Conservation (phyloP, 164 flowering plant genomes). For the Nymphaea thermarum region DNA sequence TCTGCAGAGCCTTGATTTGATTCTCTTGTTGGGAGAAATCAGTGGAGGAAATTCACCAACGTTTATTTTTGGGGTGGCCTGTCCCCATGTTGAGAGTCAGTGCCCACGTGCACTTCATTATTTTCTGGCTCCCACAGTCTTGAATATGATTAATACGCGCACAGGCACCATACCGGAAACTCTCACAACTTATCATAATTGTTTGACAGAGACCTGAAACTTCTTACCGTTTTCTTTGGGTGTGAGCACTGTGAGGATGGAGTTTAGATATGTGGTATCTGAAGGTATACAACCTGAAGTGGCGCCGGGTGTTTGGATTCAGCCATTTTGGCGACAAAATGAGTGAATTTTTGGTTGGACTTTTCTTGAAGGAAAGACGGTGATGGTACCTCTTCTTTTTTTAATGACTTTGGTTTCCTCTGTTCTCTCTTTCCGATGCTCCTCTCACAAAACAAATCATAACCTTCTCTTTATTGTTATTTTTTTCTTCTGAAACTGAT, state of each 20-base stretch:
- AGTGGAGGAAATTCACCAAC: background rate
- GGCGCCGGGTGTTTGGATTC: background rate
- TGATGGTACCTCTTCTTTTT: too few species aligned
- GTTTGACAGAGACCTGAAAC: slow-evolving; percentile 10
- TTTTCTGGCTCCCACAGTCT: slow-evolving; percentile 17
- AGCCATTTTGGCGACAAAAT: background rate
- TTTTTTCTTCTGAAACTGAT: too few species aligned
- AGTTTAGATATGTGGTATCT: too few species aligned
- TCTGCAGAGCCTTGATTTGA: background rate
- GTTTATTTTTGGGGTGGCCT: slow-evolving; percentile 7
- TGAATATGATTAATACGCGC: background rate
- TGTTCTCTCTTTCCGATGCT: too few species aligned
- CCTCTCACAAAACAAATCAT: too few species aligned
- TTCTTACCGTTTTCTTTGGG: slow-evolving; percentile 1
- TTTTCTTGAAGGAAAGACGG: too few species aligned
- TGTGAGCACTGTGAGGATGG: too few species aligned
- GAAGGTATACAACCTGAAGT: too few species aligned
- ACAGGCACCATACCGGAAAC: background rate
- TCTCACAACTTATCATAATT: background rate
- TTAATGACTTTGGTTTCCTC: too few species aligned
- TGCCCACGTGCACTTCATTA: slow-evolving; percentile 34
- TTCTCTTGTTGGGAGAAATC: background rate
- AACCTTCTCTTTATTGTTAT: too few species aligned
- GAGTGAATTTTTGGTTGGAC: background rate
- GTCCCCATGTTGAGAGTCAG: slow-evolving; percentile 35